These are phyloP conservation scores for Peltaster fructicola DNA, from an alignment of 2,329 filamentous ascomycete genomes.

Conservation along the genomic window DNA sequence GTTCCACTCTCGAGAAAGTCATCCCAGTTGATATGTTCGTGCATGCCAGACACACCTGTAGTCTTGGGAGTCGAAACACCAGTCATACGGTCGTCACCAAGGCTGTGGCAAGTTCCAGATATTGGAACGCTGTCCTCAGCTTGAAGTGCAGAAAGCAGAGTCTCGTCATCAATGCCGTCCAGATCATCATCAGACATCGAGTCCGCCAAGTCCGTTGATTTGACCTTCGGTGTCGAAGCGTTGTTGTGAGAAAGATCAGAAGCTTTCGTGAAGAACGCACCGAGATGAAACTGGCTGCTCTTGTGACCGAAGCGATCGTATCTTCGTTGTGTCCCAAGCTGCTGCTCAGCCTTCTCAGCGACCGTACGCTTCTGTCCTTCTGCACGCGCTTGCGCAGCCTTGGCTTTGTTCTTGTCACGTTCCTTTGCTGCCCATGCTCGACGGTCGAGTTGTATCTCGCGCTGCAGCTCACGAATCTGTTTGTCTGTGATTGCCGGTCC, in stretches of 20 bases:
- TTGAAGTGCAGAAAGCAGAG: no score
- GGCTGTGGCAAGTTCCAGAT: no score
- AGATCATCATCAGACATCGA: slow-evolving; percentile 12
- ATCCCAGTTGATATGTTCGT: slow-evolving; percentile 2
- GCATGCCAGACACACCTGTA: no score
- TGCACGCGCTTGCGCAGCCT: slow-evolving; percentile 13
- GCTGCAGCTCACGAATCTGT: slow-evolving; percentile 18
- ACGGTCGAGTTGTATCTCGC: slow-evolving; percentile 17
- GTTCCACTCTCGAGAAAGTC: slow-evolving; percentile 23
- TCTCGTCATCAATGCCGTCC: slow-evolving; percentile 19
- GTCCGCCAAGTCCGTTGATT: no score
- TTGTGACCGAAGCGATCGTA: slow-evolving; percentile 18
- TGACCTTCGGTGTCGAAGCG: no score
- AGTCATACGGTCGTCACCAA: no score
- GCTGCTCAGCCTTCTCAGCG: slow-evolving; percentile 7
- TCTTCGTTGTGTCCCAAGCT: slow-evolving; percentile 16
- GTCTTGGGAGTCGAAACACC: no score
- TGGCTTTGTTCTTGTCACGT: slow-evolving; percentile 15
- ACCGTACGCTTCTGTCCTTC: slow-evolving; percentile 11
- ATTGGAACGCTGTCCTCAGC: no score
- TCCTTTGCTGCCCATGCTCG: slow-evolving; percentile 18
- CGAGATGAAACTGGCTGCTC: slow-evolving; percentile 20
- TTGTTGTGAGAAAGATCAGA: no score
- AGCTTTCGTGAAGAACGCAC: no score
- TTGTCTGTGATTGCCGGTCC: slow-evolving; percentile 14